A percentile compares a stretch with the other conserved stretches of the same genome.
phyloP scores from a whole-genome alignment of 164 flowering plant species.

The Euptelea pleiosperma region DNA sequence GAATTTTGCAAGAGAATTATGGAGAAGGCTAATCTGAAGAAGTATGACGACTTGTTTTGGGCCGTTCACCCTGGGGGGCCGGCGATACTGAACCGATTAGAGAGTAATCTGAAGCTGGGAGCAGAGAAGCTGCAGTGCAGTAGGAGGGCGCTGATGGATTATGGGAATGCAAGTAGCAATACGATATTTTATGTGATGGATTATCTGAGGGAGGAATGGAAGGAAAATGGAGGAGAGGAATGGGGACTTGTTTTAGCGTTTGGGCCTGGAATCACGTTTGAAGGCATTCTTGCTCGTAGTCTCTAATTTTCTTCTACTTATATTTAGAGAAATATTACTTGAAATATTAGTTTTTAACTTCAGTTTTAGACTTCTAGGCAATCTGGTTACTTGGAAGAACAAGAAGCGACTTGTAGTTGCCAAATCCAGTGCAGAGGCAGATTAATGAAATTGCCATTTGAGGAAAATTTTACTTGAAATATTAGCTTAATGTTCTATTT shows the following conservation, averaged over 20 bases:
- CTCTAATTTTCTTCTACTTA: constrained; percentile 17
- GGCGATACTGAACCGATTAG: constrained; percentile 55
- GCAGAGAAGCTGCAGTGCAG: constrained; percentile 50
- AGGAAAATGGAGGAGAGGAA: constrained; percentile 41
- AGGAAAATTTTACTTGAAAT: too few species aligned
- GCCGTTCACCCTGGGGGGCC: constrained; percentile 83
- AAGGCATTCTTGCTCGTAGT: constrained; percentile 65
- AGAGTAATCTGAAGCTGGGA: constrained; percentile 33
- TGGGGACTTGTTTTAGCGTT: constrained; percentile 71
- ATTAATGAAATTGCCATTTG: too few species aligned
- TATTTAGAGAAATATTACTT: too few species aligned
- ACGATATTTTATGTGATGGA: constrained; percentile 64
- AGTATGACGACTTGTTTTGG: constrained; percentile 63
- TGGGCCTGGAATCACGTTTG: constrained; percentile 75
- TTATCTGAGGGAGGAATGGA: constrained; percentile 53
- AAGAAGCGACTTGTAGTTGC: too few species aligned
- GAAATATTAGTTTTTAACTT: too few species aligned
- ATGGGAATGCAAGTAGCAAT: constrained; percentile 68
- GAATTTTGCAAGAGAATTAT: constrained; percentile 54
- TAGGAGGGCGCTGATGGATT: constrained; percentile 63
- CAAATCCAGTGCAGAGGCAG: too few species aligned
- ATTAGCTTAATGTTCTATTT: too few species aligned
- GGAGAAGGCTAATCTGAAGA: constrained; percentile 28
- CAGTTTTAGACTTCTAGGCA: too few species aligned
- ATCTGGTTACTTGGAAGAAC: too few species aligned